phyloP scores from a whole-genome alignment of 768 basidiomycete species.

The Xerocomellus dryophilus region DNA sequence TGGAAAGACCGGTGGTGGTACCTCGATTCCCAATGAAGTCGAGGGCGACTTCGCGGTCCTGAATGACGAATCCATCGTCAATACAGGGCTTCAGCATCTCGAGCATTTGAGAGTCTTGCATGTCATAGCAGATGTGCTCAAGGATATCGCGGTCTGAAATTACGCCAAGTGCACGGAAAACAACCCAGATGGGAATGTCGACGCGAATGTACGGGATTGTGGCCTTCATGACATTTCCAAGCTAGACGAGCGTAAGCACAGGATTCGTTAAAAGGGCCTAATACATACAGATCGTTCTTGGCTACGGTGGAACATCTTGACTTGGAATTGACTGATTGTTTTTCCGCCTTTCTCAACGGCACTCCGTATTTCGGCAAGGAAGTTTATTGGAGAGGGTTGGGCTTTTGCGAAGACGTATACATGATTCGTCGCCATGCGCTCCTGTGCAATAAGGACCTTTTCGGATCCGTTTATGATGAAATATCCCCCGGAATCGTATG shows the following conservation, averaged over 20 bases:
- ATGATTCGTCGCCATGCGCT: conserved; percentile 99
- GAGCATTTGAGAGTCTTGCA: conserved; percentile 92
- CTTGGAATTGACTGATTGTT: conserved; percentile 95
- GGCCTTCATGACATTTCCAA: conserved; percentile 92
- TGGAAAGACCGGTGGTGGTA: conserved; percentile 86
- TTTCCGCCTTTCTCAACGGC: conserved; percentile 98
- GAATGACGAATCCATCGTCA: conserved; percentile 97
- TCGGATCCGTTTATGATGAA: conserved; percentile 99
- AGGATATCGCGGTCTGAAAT: conserved; percentile 97
- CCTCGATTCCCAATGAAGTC: conserved; percentile 99
- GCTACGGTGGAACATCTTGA: conserved; percentile 92
- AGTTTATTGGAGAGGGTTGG: conserved; percentile 92
- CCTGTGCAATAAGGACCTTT: conserved; percentile 99
- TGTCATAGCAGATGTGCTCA: conserved; percentile 97
- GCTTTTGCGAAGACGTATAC: conserved; percentile 99
- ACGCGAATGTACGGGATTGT: conserved; percentile 98
- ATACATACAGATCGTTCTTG: conserved; percentile 79
- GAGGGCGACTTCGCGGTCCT: conserved; percentile 93
- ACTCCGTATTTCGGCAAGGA: conserved; percentile 95
- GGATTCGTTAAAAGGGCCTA: neutral
- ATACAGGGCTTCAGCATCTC: conserved; percentile 99
- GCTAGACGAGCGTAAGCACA: conserved; percentile 37
- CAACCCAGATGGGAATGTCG: conserved; percentile 98
- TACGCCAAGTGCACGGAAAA: conserved; percentile 96
- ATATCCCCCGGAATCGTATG: conserved; percentile 98